Percentiles rank a stretch among this genome's conserved stretches.
Evolutionary conservation across 2,329 filamentous ascomycete species (phyloP).

Genomic region (Colletotrichum tofieldiae): DNA sequence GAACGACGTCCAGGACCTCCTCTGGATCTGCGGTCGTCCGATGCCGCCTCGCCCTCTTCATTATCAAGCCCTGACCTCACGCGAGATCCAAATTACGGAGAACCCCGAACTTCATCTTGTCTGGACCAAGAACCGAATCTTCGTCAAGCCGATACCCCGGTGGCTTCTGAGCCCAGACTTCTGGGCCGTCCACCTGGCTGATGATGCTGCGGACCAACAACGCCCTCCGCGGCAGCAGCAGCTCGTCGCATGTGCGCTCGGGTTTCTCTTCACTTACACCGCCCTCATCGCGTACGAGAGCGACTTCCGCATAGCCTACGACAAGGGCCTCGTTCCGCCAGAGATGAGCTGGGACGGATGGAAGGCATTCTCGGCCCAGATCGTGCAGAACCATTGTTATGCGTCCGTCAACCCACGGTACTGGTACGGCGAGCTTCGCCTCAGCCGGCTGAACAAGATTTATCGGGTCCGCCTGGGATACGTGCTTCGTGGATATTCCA

Average conservation of each 20-base stretch:
- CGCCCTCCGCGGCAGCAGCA: conserved; percentile 41
- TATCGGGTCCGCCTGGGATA: conserved; percentile 50
- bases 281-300: conserved; percentile 56
- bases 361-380: conserved; percentile 50
- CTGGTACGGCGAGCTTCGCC: conserved; percentile 58
- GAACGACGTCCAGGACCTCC: conserved; percentile 46
- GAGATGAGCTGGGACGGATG: conserved; percentile 55
- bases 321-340: conserved; percentile 53
- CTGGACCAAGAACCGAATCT: conserved; percentile 57
- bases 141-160: conserved; percentile 57
- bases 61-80: conserved; percentile 46
- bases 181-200: conserved; percentile 51
- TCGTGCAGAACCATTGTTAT: conserved; percentile 48
- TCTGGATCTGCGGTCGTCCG: conserved; percentile 49
- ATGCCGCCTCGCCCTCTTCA: conserved; percentile 48
- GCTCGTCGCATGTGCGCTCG: conserved; percentile 52
- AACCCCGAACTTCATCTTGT: conserved; percentile 57
- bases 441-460: conserved; percentile 58
- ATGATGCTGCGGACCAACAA: conserved; percentile 4
- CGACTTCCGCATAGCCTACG: conserved; percentile 55
- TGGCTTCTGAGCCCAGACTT: conserved; percentile 56
- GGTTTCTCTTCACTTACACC: conserved; percentile 58
- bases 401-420: conserved; percentile 54
- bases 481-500: conserved; percentile 38
- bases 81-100: conserved; percentile 55